phyloP scores from a whole-genome alignment of 108 stramenopile genomes.

The Nitzschia putrida region DNA sequence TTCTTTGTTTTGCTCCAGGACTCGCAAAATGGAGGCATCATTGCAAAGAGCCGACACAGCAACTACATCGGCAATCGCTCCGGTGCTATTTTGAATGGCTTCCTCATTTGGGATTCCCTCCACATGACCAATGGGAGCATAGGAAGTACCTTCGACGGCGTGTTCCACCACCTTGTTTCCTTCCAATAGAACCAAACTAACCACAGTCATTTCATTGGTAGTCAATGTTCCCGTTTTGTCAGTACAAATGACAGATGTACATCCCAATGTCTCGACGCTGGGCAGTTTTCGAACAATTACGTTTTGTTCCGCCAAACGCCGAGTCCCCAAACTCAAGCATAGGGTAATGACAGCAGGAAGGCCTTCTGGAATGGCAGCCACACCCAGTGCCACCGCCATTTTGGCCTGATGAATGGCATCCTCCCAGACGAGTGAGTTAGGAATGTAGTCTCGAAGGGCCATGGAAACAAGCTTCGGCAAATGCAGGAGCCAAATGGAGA shows the following conservation, averaged over 20 bases:
- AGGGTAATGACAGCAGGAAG: constrained; percentile 97
- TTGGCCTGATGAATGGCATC: constrained; percentile 95
- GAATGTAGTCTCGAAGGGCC: constrained; percentile 9
- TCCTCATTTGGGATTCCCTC: constrained; percentile 60
- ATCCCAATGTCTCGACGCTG: constrained; percentile 97
- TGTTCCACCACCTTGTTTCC: constrained; percentile 55
- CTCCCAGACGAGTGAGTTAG: constrained; percentile 46
- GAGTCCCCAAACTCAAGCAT: constrained; percentile 92
- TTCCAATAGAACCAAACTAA: constrained; percentile 70
- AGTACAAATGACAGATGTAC: constrained; percentile 91
- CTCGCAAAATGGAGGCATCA: constrained; percentile 74
- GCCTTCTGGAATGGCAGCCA: constrained; percentile 98
- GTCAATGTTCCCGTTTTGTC: constrained; percentile 99
- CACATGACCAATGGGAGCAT: constrained; percentile 71
- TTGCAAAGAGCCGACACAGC: constrained; percentile 83
- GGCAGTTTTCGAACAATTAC: constrained; percentile 89
- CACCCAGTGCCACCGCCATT: constrained; percentile 96
- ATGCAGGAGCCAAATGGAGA: constrained; percentile 85
- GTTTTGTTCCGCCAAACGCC: constrained; percentile 88
- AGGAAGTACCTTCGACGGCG: constrained; percentile 68
- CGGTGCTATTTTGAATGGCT: constrained; percentile 43
- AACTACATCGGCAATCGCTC: constrained; percentile 63
- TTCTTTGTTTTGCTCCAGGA: not conserved
- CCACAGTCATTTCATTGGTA: constrained; percentile 97
- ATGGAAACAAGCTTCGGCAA: constrained; percentile 91